Conservation (phyloP, 2,329 filamentous ascomycete species). For the Xylariaceae sp. region DNA sequence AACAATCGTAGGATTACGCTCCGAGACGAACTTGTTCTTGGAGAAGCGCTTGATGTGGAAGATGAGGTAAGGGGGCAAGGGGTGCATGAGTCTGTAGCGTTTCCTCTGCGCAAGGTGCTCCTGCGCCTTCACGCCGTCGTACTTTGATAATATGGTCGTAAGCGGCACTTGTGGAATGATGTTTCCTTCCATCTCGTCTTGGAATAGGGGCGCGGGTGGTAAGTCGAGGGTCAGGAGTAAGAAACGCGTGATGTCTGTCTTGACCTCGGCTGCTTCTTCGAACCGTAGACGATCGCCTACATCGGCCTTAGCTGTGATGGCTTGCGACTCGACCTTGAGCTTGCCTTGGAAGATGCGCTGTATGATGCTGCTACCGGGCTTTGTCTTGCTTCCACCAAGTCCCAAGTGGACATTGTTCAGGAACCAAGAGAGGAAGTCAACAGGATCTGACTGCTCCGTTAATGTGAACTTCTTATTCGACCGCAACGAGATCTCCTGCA, state of each 20-base stretch:
- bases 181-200: conserved; percentile 89
- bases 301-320: conserved; percentile 86
- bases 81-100: conserved; percentile 83
- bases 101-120: conserved; percentile 85
- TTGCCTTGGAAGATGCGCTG: conserved; percentile 92
- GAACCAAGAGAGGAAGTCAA: conserved; percentile 96
- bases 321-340: conserved; percentile 87
- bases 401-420: conserved; percentile 91
- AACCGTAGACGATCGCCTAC: conserved; percentile 83
- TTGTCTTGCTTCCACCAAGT: conserved; percentile 82
- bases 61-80: conserved; percentile 81
- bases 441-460: conserved; percentile 86
- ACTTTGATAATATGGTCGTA: conserved; percentile 78
- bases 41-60: conserved; percentile 98
- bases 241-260: conserved; percentile 72
- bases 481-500: conserved; percentile 86
- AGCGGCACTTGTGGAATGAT: conserved; percentile 93
- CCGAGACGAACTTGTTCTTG: conserved; percentile 91
- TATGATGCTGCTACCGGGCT: conserved; percentile 77
- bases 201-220: conserved; percentile 86
- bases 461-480: conserved; percentile 92
- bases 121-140: conserved; percentile 81
- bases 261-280: conserved; percentile 80
- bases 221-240: conserved; percentile 91
- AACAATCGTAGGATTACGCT: conserved; percentile 96